Evolutionary conservation across 2,329 filamentous ascomycete species (phyloP).

Genomic region (Didymella sp.): DNA sequence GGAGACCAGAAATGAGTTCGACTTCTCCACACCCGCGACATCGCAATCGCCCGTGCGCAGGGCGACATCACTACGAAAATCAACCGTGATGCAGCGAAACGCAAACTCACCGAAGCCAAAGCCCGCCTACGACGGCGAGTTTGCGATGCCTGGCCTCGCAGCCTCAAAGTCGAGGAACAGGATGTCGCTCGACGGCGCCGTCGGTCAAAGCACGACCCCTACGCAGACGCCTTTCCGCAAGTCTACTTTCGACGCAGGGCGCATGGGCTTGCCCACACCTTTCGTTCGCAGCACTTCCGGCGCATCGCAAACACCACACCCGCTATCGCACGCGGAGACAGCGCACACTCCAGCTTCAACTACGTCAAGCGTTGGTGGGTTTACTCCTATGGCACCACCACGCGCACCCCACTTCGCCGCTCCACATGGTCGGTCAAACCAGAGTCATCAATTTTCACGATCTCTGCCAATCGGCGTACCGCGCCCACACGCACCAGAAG

Average conservation of each 20-base stretch:
- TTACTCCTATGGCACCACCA: conserved; percentile 50
- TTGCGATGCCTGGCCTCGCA: conserved; percentile 60
- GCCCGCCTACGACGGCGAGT: conserved; percentile 55
- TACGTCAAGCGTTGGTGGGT: conserved; percentile 76
- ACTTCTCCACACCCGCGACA: conserved; percentile 48
- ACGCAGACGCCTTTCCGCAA: conserved; percentile 64
- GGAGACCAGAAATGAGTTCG: conserved; percentile 39
- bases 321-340: conserved; percentile 83
- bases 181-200: conserved; percentile 79
- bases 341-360: conserved; percentile 88
- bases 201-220: conserved; percentile 71
- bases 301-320: conserved; percentile 64
- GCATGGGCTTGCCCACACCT: conserved; percentile 34
- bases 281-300: conserved; percentile 32
- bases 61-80: conserved; percentile 80
- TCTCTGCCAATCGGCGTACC: conserved; percentile 74
- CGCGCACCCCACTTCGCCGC: conserved; percentile 40
- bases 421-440: conserved; percentile 28
- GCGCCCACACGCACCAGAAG: conserved; percentile 58
- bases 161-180: conserved; percentile 70
- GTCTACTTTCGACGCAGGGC: conserved; percentile 39
- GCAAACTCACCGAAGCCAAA: conserved; percentile 49
- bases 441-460: conserved; percentile 66
- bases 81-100: conserved; percentile 85
- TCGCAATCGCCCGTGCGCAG: conserved; percentile 45